phyloP scores from a whole-genome alignment of 108 stramenopile genomes.

The Cylindrotheca closterium region DNA sequence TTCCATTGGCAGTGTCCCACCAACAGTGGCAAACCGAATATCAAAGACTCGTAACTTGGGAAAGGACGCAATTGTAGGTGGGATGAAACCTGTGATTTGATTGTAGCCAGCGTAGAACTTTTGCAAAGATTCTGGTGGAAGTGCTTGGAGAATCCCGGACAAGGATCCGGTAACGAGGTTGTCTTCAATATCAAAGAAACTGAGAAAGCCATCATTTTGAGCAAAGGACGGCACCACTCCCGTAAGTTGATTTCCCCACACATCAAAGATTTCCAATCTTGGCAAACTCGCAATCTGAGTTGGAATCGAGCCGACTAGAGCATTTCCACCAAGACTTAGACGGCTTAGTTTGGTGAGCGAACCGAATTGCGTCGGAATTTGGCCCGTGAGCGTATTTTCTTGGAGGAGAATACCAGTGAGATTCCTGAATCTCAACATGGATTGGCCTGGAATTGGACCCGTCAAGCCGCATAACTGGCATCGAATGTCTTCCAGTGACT shows the following conservation, averaged over 20 bases:
- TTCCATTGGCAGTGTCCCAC: conserved; percentile 35
- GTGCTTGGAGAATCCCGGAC: neutral
- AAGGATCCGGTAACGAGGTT: conserved; percentile 19
- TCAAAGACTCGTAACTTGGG: neutral
- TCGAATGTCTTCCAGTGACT: conserved; percentile 38
- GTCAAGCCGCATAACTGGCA: conserved; percentile 42
- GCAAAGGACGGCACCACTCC: conserved; percentile 7
- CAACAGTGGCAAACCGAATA: neutral
- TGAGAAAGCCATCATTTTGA: conserved; percentile 21
- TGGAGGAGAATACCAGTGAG: neutral
- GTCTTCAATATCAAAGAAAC: conserved; percentile 11
- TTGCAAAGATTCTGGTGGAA: conserved; percentile 9
- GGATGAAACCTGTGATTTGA: conserved; percentile 38
- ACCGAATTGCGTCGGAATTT: conserved; percentile 45
- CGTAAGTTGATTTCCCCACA: neutral
- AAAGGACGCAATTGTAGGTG: conserved; percentile 4
- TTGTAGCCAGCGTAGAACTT: conserved; percentile 18
- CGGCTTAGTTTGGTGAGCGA: conserved; percentile 12
- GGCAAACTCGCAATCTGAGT: neutral
- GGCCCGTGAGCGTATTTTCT: conserved; percentile 29
- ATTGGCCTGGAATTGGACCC: conserved; percentile 13
- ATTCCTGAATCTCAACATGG: neutral
- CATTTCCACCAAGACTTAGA: conserved; percentile 23
- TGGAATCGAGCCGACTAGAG: conserved; percentile 26
- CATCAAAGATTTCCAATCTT: neutral